Conservation (phyloP, 352 stramenopile genomes). For the Phytopythium helicoides region DNA sequence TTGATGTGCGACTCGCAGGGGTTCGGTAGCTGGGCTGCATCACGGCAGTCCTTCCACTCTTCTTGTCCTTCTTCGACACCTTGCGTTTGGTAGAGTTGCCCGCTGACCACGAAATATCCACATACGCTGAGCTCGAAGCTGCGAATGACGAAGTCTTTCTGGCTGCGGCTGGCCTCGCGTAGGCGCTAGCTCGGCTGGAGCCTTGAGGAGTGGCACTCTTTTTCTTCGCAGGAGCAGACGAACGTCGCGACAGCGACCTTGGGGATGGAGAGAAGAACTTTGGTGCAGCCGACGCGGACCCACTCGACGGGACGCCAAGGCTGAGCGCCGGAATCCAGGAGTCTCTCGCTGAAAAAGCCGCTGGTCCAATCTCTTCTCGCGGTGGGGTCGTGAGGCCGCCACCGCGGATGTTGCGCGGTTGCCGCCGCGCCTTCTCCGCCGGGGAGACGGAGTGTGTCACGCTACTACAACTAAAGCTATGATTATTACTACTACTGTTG, state of each 20-base stretch:
- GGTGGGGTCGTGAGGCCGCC: slow-evolving; percentile 5
- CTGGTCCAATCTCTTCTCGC: slow-evolving; percentile 4
- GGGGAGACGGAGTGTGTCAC: slow-evolving; percentile 10
- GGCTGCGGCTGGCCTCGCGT: slow-evolving; percentile 7
- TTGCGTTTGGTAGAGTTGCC: slow-evolving; percentile 29
- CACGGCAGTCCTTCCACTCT: slow-evolving; percentile 17
- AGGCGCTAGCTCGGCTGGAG: background rate
- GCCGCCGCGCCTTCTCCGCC: slow-evolving; percentile 37
- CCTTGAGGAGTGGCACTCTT: slow-evolving; percentile 9
- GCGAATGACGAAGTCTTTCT: slow-evolving; percentile 26
- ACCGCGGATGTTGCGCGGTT: slow-evolving; percentile 33
- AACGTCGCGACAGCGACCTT: slow-evolving; percentile 8
- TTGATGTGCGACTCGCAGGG: background rate
- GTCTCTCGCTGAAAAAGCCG: background rate
- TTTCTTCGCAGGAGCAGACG: slow-evolving; percentile 19
- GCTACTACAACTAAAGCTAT: slow-evolving; percentile 33
- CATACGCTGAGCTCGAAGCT: slow-evolving; percentile 16
- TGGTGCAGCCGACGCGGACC: slow-evolving; percentile 9
- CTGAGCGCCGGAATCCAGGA: slow-evolving; percentile 10
- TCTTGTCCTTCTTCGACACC: slow-evolving; percentile 35
- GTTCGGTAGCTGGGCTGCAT: slow-evolving; percentile 2
- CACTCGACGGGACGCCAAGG: slow-evolving; percentile 9
- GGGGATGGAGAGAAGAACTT: slow-evolving; percentile 20
- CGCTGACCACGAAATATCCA: slow-evolving; percentile 27
- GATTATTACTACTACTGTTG: slow-evolving; percentile 13